These are phyloP conservation scores for Ustilago trichophora DNA, from an alignment of 1,284 basidiomycete species.

Conservation along the genomic window DNA sequence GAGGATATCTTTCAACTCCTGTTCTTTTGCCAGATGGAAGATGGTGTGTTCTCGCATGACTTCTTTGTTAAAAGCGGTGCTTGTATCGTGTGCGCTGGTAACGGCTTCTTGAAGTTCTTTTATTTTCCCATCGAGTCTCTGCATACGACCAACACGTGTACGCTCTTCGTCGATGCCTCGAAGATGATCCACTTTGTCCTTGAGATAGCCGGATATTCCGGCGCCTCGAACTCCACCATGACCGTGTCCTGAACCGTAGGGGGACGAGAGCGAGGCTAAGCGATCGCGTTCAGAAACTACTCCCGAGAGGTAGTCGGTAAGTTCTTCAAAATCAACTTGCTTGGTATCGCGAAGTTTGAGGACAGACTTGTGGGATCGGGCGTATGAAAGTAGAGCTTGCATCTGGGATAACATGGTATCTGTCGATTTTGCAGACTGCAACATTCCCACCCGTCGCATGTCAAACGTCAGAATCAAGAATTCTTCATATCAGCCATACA, in stretches of 20 bases:
- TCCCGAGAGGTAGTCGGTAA: conserved; percentile 91
- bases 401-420: conserved; percentile 83
- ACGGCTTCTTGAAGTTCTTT: conserved; percentile 98
- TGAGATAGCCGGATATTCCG: conserved; percentile 80
- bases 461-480: neutral
- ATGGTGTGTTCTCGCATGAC: conserved; percentile 87
- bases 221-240: conserved; percentile 73
- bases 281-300: conserved; percentile 91
- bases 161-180: conserved; percentile 92
- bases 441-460: neutral
- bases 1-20: conserved; percentile 95
- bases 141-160: conserved; percentile 89
- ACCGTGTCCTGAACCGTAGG: conserved; percentile 55
- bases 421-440: conserved; percentile 53
- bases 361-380: conserved; percentile 86
- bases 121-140: conserved; percentile 89
- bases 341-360: conserved; percentile 96
- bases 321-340: conserved; percentile 97
- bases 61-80: conserved; percentile 92
- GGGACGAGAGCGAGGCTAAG: conserved; percentile 68
- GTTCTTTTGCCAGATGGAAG: conserved; percentile 88
- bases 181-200: conserved; percentile 88
- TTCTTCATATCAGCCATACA: no score
- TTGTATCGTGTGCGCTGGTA: conserved; percentile 90
- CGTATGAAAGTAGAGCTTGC: conserved; percentile 87